phyloP scores from a whole-genome alignment of 768 basidiomycete genomes.

The Pholiota conissans region DNA sequence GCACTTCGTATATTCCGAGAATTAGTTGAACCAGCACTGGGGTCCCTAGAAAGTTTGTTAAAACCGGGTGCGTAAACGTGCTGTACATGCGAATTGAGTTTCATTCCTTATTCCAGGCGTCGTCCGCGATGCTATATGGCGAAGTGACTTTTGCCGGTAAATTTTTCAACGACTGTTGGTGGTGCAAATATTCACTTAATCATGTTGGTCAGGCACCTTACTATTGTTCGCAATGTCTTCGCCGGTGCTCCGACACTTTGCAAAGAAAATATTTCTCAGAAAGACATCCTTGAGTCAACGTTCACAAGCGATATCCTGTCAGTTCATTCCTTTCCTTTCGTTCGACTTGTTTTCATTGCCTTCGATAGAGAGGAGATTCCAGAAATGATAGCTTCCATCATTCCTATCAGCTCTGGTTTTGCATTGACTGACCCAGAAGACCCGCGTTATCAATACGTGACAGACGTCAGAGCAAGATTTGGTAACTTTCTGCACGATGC shows the following conservation, averaged over 20 bases:
- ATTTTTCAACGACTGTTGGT: slow-evolving; percentile 1
- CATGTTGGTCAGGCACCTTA: slow-evolving; percentile 50
- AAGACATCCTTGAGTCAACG: slow-evolving; percentile 44
- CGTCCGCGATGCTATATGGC: slow-evolving; percentile 63
- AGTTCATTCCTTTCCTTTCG: slow-evolving; percentile 20
- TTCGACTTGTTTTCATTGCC: neutral
- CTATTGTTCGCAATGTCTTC: slow-evolving; percentile 73
- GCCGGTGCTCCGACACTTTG: slow-evolving; percentile 70
- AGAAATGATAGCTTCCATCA: slow-evolving; percentile 71
- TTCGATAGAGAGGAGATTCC: slow-evolving; percentile 63
- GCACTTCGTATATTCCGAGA: slow-evolving; percentile 67
- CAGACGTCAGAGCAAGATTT: slow-evolving; percentile 56
- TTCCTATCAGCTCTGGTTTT: slow-evolving; percentile 65
- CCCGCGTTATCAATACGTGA: slow-evolving; percentile 62
- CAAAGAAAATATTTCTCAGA: slow-evolving; percentile 49
- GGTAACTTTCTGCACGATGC: slow-evolving; percentile 72
- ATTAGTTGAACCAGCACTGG: slow-evolving; percentile 64
- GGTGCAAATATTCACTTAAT: neutral
- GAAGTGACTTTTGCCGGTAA: slow-evolving; percentile 84
- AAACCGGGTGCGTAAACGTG: slow-evolving; percentile 39
- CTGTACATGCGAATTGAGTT: neutral
- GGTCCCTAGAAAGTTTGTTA: slow-evolving; percentile 55
- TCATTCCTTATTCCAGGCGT: slow-evolving; percentile 32
- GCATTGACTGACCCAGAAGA: slow-evolving; percentile 65
- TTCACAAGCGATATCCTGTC: slow-evolving; percentile 72